Evolutionary conservation across 306 rosid species (phyloP).

Genomic region (Pyrus betulifolia): DNA sequence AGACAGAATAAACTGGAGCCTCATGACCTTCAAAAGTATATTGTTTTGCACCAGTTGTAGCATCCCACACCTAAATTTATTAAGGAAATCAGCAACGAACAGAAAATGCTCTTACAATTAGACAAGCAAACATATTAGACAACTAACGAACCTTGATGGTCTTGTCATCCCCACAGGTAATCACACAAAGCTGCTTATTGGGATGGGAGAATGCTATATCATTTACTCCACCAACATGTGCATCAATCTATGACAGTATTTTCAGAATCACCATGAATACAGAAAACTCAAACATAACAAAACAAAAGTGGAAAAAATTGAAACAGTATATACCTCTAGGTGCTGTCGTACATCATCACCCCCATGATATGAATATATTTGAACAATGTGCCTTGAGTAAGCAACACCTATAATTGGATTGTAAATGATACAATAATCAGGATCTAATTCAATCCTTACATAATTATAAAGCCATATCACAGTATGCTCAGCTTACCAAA

Average conservation of each 20-base stretch:
- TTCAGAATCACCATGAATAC: constrained; percentile 2
- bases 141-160: constrained; percentile 70
- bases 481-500: constrained; percentile 55
- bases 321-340: constrained; percentile 51
- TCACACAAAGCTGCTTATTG: constrained; percentile 89
- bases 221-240: constrained; percentile 96
- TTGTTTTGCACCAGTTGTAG: constrained; percentile 63
- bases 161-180: constrained; percentile 95
- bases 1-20: constrained; percentile 36
- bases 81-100: constrained; percentile 20
- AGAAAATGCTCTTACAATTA: constrained; percentile 4
- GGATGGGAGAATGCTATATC: constrained; percentile 97
- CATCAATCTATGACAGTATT: constrained; percentile 65
- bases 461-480: neutral
- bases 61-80: constrained; percentile 83
- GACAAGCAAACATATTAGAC: constrained; percentile 10
- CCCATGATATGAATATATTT: constrained; percentile 75
- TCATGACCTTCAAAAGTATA: constrained; percentile 88
- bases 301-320: neutral
- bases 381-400: constrained; percentile 93
- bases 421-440: constrained; percentile 3
- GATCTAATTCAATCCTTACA: neutral
- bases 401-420: constrained; percentile 64
- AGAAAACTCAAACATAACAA: constrained; percentile 3
- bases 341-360: constrained; percentile 74